phyloP scores from a whole-genome alignment of 495 filamentous ascomycete genomes.

The Aspergillus baeticus region DNA sequence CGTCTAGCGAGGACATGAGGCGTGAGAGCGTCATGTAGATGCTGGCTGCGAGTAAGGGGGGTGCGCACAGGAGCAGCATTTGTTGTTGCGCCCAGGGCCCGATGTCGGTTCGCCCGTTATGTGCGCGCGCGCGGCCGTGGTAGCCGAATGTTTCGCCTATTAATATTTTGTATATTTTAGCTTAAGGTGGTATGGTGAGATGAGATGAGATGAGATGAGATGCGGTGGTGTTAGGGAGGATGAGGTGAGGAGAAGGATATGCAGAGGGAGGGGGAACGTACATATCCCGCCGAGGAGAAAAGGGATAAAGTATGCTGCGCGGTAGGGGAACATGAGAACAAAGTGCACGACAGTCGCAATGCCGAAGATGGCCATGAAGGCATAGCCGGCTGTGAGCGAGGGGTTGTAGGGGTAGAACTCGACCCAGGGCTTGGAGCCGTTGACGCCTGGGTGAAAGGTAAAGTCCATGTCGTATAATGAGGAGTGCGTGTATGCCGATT shows the following conservation, averaged over 20 bases:
- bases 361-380: slow-evolving; percentile 50
- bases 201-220: neutral
- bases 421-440: slow-evolving; percentile 33
- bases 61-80: slow-evolving; percentile 44
- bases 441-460: slow-evolving; percentile 30
- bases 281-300: slow-evolving; percentile 57
- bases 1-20: slow-evolving; percentile 48
- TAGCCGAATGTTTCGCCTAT: slow-evolving; percentile 50
- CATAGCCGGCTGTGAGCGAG: slow-evolving; percentile 42
- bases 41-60: slow-evolving; percentile 52
- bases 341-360: slow-evolving; percentile 39
- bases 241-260: neutral
- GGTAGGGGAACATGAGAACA: slow-evolving; percentile 39
- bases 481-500: no score
- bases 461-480: slow-evolving; percentile 42
- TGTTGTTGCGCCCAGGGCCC: slow-evolving; percentile 40
- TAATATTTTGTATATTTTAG: neutral
- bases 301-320: slow-evolving; percentile 54
- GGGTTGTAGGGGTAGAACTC: slow-evolving; percentile 51
- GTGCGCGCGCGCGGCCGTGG: slow-evolving; percentile 44
- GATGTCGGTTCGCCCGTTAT: slow-evolving; percentile 25
- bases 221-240: neutral
- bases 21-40: slow-evolving; percentile 61
- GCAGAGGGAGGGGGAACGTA: slow-evolving; percentile 34
- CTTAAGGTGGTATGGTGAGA: neutral